phyloP scores from a whole-genome alignment of 176 grass and related monocot species.

The Avena atlantica region DNA sequence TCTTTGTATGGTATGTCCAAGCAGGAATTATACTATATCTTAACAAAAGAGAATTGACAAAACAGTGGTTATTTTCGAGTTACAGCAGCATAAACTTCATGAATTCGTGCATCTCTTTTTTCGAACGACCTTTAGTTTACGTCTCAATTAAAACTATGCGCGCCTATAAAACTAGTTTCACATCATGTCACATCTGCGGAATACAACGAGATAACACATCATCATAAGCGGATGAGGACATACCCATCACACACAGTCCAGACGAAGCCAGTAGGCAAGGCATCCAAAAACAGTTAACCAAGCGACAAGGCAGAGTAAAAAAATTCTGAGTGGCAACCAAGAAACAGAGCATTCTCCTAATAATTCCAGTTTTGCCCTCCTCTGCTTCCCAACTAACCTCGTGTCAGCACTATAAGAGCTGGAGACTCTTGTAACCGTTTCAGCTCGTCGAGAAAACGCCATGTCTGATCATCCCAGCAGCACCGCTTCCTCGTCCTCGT shows the following conservation, averaged over 20 bases:
- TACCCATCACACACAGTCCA: neutral
- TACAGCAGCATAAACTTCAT: neutral
- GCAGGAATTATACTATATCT: neutral
- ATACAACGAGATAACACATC: neutral
- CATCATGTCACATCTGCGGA: neutral
- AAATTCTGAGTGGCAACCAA: neutral
- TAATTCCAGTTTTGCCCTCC: neutral
- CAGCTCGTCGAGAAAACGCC: neutral
- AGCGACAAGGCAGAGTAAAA: too few species aligned
- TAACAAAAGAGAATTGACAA: neutral
- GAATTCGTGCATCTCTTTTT: neutral
- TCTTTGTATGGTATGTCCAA: neutral
- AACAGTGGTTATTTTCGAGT: neutral
- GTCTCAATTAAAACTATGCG: neutral
- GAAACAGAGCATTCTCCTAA: neutral
- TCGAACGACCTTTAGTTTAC: neutral
- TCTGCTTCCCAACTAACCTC: neutral
- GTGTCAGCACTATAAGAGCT: constrained; percentile 9
- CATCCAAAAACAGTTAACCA: neutral
- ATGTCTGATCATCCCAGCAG: neutral
- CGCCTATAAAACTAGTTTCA: neutral
- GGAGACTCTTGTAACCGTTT: neutral
- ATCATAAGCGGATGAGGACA: neutral
- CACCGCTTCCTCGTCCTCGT: neutral
- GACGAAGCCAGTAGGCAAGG: neutral